phyloP scores from a whole-genome alignment of 257 asterid species.

The Linderniella brevidens region DNA sequence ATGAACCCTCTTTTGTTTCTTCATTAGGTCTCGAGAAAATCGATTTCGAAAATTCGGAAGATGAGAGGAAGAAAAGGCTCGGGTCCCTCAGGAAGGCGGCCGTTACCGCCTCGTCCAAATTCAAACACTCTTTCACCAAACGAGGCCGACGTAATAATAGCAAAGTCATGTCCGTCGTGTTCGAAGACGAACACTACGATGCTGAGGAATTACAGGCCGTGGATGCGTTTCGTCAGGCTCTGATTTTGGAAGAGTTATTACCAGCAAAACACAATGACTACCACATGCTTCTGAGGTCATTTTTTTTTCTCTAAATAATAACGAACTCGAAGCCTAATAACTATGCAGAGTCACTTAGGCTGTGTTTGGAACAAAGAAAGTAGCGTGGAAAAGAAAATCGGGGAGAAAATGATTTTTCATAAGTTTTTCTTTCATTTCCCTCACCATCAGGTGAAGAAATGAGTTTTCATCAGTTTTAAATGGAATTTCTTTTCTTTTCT shows the following conservation, averaged over 20 bases:
- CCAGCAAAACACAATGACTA: slow-evolving; percentile 52
- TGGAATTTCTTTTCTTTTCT: no score
- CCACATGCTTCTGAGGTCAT: slow-evolving; percentile 39
- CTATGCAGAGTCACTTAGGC: not conserved
- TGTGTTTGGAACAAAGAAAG: not conserved
- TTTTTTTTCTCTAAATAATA: not conserved
- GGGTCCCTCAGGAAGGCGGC: slow-evolving; percentile 56
- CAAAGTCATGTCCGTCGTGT: slow-evolving; percentile 29
- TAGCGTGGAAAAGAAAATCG: no score
- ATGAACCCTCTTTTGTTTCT: not conserved
- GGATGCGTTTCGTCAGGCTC: slow-evolving; percentile 44
- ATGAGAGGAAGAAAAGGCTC: slow-evolving; percentile 33
- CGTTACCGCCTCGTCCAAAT: slow-evolving; percentile 35
- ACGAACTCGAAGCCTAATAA: not conserved
- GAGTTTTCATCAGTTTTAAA: no score
- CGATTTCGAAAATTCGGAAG: slow-evolving; percentile 28
- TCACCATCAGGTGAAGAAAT: no score
- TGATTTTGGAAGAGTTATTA: slow-evolving; percentile 41
- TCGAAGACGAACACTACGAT: slow-evolving; percentile 48
- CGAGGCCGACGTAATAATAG: slow-evolving; percentile 37
- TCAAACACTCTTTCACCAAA: slow-evolving; percentile 36
- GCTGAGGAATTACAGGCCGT: slow-evolving; percentile 44
- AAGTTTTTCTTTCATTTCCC: no score
- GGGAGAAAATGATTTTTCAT: no score
- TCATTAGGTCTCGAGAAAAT: slow-evolving; percentile 29